These are phyloP conservation scores for Fraxinus pennsylvanica DNA, from an alignment of 257 asterid genomes.

Conservation along the genomic window DNA sequence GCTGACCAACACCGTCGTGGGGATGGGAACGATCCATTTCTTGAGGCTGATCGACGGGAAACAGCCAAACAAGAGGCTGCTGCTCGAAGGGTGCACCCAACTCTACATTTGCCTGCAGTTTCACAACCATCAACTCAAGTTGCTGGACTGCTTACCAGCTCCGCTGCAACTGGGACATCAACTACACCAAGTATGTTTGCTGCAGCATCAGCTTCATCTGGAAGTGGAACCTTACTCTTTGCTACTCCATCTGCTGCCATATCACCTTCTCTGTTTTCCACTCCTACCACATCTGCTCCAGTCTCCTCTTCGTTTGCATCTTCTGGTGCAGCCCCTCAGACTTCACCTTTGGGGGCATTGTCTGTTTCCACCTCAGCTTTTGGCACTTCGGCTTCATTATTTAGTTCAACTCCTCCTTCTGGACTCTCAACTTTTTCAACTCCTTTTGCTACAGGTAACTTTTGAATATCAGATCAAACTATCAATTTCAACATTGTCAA, in stretches of 20 bases:
- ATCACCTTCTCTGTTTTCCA: constrained; percentile 65
- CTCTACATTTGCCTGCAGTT: constrained; percentile 74
- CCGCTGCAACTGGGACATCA: constrained; percentile 61
- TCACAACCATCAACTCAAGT: constrained; percentile 60
- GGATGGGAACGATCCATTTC: constrained; percentile 76
- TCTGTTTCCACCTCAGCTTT: constrained; percentile 58
- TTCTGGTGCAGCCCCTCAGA: constrained; percentile 63
- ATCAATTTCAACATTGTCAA: neutral
- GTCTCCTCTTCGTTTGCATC: constrained; percentile 53
- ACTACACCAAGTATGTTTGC: constrained; percentile 44
- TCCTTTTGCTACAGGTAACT: constrained; percentile 77
- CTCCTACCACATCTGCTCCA: constrained; percentile 67
- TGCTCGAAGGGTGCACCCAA: constrained; percentile 89
- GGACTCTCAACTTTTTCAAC: constrained; percentile 60
- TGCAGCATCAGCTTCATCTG: constrained; percentile 53
- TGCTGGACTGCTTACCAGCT: constrained; percentile 46
- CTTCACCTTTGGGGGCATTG: constrained; percentile 59
- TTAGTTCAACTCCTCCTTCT: constrained; percentile 64
- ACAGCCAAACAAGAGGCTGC: constrained; percentile 95
- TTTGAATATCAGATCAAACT: neutral
- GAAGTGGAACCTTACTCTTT: constrained; percentile 66
- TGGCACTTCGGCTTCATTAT: constrained; percentile 50
- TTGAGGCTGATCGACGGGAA: constrained; percentile 93
- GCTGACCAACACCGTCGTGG: constrained; percentile 86
- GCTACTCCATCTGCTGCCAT: constrained; percentile 64